Percentiles rank a stretch among this genome's conserved stretches.
Evolutionary conservation across 1,284 basidiomycete species (phyloP).

Genomic region (Malassezia globosa): DNA sequence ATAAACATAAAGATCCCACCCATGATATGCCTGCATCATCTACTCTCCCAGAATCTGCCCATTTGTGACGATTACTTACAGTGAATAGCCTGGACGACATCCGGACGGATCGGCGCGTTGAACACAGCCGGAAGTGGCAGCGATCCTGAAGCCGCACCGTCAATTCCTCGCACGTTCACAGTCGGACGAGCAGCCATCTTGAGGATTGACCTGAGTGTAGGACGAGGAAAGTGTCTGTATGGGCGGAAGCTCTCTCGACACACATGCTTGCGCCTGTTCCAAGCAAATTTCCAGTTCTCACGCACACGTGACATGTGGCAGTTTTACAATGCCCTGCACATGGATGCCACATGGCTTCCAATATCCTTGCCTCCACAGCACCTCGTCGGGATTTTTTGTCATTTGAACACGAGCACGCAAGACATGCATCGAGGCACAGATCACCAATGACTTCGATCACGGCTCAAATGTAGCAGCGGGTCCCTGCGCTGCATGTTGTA

Average conservation of each 20-base stretch:
- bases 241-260: not conserved
- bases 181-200: conserved; percentile 23
- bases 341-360: not conserved
- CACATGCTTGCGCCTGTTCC: not conserved
- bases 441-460: too few species aligned
- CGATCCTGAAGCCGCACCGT: conserved; percentile 64
- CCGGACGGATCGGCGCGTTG: conserved; percentile 93
- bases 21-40: not conserved
- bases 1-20: not conserved
- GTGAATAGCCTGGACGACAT: conserved; percentile 96
- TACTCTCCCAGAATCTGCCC: not conserved
- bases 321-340: conserved; percentile 6
- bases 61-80: conserved; percentile 56
- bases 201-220: conserved; percentile 15
- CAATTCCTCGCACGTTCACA: conserved; percentile 46
- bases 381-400: too few species aligned
- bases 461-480: too few species aligned
- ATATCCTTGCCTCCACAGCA: too few species aligned
- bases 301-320: conserved; percentile 15
- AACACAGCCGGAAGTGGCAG: conserved; percentile 91
- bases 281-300: conserved; percentile 16
- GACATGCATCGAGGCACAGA: conserved; percentile 10
- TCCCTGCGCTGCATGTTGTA: too few species aligned
- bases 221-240: conserved; percentile 13
- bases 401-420: conserved; percentile 18